Evolutionary conservation across 176 grass and related monocot genomes (phyloP), one percentile per base, ranked within the genome.

Genomic region (Thinopyrum elongatum): DNA sequence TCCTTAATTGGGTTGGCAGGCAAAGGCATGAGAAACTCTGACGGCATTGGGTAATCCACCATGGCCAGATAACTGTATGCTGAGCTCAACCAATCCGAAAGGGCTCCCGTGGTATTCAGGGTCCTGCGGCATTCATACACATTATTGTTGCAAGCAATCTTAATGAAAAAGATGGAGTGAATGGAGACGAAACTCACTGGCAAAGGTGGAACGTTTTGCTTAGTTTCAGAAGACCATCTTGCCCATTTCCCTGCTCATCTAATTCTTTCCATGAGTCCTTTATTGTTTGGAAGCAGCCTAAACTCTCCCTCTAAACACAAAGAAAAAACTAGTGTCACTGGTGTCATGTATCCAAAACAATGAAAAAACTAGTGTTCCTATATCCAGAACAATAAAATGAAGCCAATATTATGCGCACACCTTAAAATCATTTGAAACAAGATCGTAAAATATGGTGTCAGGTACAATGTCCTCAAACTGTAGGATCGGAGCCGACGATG

Each of bases 381-480:
- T 42, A 28, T 44, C 60, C 22, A 38, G 21, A 74, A 61, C 2
- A 42, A 9, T 65, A 61, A 22, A 59, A 53, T 62, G 4, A 77
- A 87, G 0, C 68, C 4, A 47, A 29, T n/a, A 65, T 2, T 58
- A 76, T 23, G 49, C 14, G 78, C 86, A 49, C 7, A 98, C 95
- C 87, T 78, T 98, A 83, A 98, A 98, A 90, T 95, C 96, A 82
- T 94, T 90, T 60, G 96, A 98, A 10, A 95, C 96, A 4, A 98
- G 85, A 79, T 98, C 82, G 44, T 98, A 98, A 71, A 98, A 98
- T 67, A 83, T 90, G 22, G 93, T 88, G 3, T 80, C 59, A 23
- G 96, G 90, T 42, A 95, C 93, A 63, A 98, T 92, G 86, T 98
- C 93, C 89, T 98, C 96, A 71, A 98, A 98, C 80, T 98, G 96